phyloP scores from a whole-genome alignment of 495 filamentous ascomycete genomes.

The Penicillium crystallinum region DNA sequence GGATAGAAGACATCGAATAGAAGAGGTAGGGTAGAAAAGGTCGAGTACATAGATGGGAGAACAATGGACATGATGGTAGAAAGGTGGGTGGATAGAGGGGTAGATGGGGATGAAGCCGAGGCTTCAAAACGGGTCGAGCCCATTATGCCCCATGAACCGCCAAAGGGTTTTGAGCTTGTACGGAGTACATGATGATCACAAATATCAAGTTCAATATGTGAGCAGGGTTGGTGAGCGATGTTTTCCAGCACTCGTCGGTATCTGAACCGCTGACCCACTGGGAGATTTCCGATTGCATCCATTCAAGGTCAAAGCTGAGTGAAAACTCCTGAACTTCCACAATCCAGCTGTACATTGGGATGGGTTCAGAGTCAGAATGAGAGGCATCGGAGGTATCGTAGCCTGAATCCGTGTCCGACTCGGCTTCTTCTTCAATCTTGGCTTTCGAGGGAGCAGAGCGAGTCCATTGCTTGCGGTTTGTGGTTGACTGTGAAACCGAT shows the following conservation, averaged over 20 bases:
- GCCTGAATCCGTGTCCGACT: not conserved
- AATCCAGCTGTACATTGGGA: not conserved
- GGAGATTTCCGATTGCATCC: not conserved
- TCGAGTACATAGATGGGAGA: no score
- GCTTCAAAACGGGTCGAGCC: not conserved
- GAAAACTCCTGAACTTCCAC: not conserved
- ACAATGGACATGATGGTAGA: no score
- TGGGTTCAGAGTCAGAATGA: not conserved
- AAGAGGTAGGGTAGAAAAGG: no score
- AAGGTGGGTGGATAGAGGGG: no score
- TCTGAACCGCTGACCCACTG: not conserved
- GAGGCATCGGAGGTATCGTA: not conserved
- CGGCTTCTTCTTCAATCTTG: not conserved
- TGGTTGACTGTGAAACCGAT: not conserved
- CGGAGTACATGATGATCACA: slow-evolving; percentile 3
- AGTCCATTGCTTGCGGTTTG: not conserved
- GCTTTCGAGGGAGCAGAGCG: not conserved
- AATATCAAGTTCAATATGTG: slow-evolving; percentile 7
- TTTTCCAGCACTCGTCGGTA: not conserved
- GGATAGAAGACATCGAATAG: no score
- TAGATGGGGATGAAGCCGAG: no score
- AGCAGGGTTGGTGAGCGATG: not conserved
- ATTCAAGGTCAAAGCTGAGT: slow-evolving; percentile 4
- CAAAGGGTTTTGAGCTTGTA: not conserved
- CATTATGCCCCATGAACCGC: not conserved